A percentile compares a stretch with the other conserved stretches of the same genome.
These are phyloP conservation scores for Ascochyta pisi DNA, from an alignment of 2,329 filamentous ascomycete species.

Conservation along the genomic window DNA sequence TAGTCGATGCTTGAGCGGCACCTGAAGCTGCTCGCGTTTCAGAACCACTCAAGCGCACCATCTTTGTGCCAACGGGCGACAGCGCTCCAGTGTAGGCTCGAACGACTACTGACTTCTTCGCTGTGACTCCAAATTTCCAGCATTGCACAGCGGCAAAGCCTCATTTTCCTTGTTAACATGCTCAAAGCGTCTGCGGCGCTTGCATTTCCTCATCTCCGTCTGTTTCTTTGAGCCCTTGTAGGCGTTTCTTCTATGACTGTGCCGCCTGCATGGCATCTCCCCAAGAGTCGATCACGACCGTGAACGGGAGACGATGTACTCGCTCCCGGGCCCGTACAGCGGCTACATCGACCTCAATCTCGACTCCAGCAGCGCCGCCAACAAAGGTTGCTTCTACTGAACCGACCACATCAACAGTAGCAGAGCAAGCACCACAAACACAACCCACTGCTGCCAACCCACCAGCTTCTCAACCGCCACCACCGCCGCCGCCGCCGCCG, in stretches of 20 bases:
- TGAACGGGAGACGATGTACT: slow-evolving; percentile 50
- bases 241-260: slow-evolving; percentile 42
- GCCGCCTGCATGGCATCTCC: slow-evolving; percentile 49
- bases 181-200: slow-evolving; percentile 43
- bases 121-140: slow-evolving; percentile 32
- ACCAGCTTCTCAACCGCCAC: slow-evolving; percentile 22
- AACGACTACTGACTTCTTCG: slow-evolving; percentile 34
- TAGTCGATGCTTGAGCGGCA: slow-evolving; percentile 44
- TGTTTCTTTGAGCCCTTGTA: slow-evolving; percentile 37
- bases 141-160: slow-evolving; percentile 32
- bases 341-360: slow-evolving; percentile 29
- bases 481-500: slow-evolving; percentile 17
- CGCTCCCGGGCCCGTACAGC: slow-evolving; percentile 45
- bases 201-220: slow-evolving; percentile 38
- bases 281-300: slow-evolving; percentile 46
- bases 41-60: slow-evolving; percentile 40
- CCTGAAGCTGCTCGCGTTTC: slow-evolving; percentile 47
- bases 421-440: slow-evolving; percentile 30
- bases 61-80: slow-evolving; percentile 45
- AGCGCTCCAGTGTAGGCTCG: slow-evolving; percentile 36
- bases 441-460: slow-evolving; percentile 27
- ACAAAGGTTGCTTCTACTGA: slow-evolving; percentile 29
- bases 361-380: slow-evolving; percentile 22
- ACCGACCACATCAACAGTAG: slow-evolving; percentile 27
- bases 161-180: slow-evolving; percentile 46